Percentiles rank a stretch among this genome's conserved stretches.
Evolutionary conservation across 495 filamentous ascomycete genomes (phyloP).

Genomic region (Penicillium parvum): DNA sequence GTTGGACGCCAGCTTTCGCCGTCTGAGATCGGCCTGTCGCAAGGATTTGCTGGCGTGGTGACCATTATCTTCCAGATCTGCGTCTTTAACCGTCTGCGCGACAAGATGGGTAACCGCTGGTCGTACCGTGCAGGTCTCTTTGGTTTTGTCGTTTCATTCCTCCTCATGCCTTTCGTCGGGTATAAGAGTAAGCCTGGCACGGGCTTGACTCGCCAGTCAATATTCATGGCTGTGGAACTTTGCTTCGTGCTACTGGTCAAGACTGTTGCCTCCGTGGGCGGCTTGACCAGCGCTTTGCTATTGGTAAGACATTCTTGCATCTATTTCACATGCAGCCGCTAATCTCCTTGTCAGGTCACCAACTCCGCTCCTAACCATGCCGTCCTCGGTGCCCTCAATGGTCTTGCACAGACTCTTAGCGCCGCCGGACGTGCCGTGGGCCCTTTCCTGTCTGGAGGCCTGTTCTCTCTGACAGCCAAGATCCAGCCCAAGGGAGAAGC

Average conservation of each 20-base stretch:
- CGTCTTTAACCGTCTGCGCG: conserved; percentile 72
- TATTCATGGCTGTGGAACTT: conserved; percentile 64
- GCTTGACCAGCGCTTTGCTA: conserved; percentile 82
- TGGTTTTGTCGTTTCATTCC: conserved; percentile 78
- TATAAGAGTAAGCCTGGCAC: conserved; percentile 56
- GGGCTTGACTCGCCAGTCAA: conserved; percentile 51
- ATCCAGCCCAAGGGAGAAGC: conserved; percentile 78
- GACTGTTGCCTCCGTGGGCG: conserved; percentile 82
- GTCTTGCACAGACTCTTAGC: conserved; percentile 89
- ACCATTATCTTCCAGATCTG: conserved; percentile 88
- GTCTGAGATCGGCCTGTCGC: conserved; percentile 74
- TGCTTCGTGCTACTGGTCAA: conserved; percentile 78
- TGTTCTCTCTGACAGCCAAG: conserved; percentile 70
- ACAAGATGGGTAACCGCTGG: conserved; percentile 77
- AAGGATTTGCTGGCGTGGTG: conserved; percentile 77
- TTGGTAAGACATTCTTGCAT: conserved; percentile 51
- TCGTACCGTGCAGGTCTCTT: conserved; percentile 76
- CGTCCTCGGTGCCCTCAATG: conserved; percentile 85
- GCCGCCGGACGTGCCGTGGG: conserved; percentile 86
- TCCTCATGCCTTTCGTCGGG: conserved; percentile 85
- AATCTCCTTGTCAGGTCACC: conserved; percentile 64
- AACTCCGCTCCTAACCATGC: conserved; percentile 85
- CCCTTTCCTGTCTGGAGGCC: conserved; percentile 77
- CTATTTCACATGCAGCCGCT: not conserved
- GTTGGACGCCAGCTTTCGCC: conserved; percentile 72